Evolutionary conservation across 2,329 filamentous ascomycete species (phyloP).

Genomic region (Diaporthe vexans): DNA sequence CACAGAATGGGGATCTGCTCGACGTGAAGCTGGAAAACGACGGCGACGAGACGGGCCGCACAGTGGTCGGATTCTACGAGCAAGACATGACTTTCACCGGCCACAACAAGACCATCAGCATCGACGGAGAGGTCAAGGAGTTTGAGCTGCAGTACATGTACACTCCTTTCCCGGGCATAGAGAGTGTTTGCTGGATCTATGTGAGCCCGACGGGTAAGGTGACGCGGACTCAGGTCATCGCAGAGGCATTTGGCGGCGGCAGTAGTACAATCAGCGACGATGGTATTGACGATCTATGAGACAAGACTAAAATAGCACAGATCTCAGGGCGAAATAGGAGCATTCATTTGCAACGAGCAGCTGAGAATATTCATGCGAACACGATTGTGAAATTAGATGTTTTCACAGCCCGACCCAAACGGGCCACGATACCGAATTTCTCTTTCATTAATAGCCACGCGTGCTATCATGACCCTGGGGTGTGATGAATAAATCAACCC

Average conservation of each 20-base stretch:
- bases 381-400: background rate
- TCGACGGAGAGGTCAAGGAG: slow-evolving; percentile 59
- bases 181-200: slow-evolving; percentile 63
- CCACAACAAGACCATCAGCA: slow-evolving; percentile 61
- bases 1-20: slow-evolving; percentile 67
- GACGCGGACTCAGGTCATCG: slow-evolving; percentile 64
- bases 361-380: background rate
- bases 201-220: slow-evolving; percentile 62
- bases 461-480: background rate
- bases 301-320: background rate
- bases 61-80: slow-evolving; percentile 63
- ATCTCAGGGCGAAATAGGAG: background rate
- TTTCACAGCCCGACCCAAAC: background rate
- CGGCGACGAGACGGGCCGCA: slow-evolving; percentile 59
- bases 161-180: slow-evolving; percentile 62
- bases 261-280: slow-evolving; percentile 64
- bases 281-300: slow-evolving; percentile 42
- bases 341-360: background rate
- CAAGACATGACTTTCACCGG: slow-evolving; percentile 69
- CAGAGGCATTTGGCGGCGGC: slow-evolving; percentile 66
- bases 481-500: background rate
- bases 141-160: slow-evolving; percentile 68
- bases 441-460: background rate
- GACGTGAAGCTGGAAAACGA: slow-evolving; percentile 68
- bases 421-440: background rate